Conservation (phyloP, 2,329 filamentous ascomycete genomes). For the Ophiosphaerella korrae region DNA sequence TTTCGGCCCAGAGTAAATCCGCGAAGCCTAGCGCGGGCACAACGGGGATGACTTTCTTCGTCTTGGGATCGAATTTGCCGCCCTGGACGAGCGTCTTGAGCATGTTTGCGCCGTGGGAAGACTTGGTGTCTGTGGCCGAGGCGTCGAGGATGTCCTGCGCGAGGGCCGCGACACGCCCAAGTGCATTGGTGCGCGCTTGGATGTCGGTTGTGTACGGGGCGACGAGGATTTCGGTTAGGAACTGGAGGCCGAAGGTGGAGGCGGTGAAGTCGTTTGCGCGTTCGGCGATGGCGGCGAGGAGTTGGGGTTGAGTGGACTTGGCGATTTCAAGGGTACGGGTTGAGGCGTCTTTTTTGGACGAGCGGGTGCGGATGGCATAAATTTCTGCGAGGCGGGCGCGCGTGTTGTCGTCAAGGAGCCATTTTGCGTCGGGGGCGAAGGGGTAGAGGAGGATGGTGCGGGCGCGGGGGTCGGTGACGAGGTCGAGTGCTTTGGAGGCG, state of each 20-base stretch:
- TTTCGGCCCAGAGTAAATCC: constrained; percentile 77
- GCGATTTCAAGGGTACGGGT: constrained; percentile 76
- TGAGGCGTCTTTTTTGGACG: constrained; percentile 90
- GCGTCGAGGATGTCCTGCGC: constrained; percentile 39
- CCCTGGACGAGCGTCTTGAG: constrained; percentile 90
- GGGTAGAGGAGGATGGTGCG: constrained; percentile 77
- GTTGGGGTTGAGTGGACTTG: constrained; percentile 71
- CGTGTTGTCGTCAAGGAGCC: constrained; percentile 66
- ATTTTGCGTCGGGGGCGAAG: constrained; percentile 68
- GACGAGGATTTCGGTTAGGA: constrained; percentile 82
- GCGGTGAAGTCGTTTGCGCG: constrained; percentile 71
- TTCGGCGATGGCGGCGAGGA: constrained; percentile 74
- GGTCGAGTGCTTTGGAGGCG: constrained; percentile 66
- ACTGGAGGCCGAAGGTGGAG: constrained; percentile 83
- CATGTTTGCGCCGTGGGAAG: constrained; percentile 75
- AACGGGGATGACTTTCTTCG: constrained; percentile 70
- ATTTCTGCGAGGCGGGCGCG: constrained; percentile 76
- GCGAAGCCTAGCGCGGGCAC: constrained; percentile 82
- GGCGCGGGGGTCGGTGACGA: constrained; percentile 69
- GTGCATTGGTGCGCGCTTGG: constrained; percentile 57
- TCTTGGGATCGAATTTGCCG: constrained; percentile 78
- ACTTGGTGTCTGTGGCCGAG: constrained; percentile 44
- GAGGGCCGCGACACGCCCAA: constrained; percentile 66
- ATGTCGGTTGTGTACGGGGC: constrained; percentile 75
- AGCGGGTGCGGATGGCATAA: constrained; percentile 76